Evolutionary conservation across 2,329 filamentous ascomycete species (phyloP).

Genomic region (Elsinoe perseae): DNA sequence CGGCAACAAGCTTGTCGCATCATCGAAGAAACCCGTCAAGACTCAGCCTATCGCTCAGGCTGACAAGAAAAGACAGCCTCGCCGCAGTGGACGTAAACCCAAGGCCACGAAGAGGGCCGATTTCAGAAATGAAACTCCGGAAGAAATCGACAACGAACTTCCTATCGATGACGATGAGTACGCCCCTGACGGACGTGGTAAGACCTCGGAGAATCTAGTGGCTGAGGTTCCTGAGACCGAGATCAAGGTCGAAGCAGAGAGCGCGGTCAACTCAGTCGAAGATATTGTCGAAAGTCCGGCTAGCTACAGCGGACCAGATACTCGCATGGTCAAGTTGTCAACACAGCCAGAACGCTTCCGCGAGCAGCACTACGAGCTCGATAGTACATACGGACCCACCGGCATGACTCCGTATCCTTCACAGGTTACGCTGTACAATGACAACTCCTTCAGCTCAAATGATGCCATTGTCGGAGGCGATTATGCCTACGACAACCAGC

Average conservation of each 20-base stretch:
- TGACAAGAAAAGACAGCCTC: neutral
- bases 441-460: neutral
- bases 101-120: slow-evolving; percentile 7
- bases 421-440: neutral
- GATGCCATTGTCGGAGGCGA: slow-evolving; percentile 39
- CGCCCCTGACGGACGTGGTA: neutral
- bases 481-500: slow-evolving; percentile 44
- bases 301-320: neutral
- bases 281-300: neutral
- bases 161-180: neutral
- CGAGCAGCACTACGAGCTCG: neutral
- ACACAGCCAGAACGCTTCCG: neutral
- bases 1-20: neutral
- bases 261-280: neutral
- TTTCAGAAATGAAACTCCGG: neutral
- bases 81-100: slow-evolving; percentile 2
- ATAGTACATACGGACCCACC: neutral
- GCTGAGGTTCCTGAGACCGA: neutral
- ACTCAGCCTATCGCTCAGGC: neutral
- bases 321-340: neutral
- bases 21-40: slow-evolving; percentile 2
- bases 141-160: neutral
- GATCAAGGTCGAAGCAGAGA: neutral
- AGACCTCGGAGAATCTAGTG: neutral
- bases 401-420: neutral